Evolutionary conservation across 345 rosid species (phyloP).

Genomic region (Eucalyptus grandis): DNA sequence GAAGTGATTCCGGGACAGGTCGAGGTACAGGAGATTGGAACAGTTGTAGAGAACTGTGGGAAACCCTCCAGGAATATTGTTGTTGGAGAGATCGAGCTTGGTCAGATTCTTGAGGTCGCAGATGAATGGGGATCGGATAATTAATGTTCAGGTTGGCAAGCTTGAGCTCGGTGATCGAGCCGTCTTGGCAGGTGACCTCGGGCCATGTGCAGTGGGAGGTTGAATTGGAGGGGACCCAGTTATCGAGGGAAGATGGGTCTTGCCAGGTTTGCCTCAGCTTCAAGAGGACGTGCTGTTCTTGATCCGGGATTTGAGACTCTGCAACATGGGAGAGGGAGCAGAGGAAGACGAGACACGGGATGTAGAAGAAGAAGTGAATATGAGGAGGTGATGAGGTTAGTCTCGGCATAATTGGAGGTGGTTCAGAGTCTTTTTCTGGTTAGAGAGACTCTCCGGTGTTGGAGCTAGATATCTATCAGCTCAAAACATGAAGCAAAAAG

Average conservation of each 20-base stretch:
- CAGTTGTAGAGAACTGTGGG: constrained; percentile 12
- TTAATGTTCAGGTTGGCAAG: constrained; percentile 5
- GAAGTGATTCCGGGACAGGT: constrained; percentile 35
- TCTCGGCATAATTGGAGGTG: no score
- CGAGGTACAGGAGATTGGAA: constrained; percentile 28
- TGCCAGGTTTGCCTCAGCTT: constrained; percentile 30
- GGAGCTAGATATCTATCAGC: no score
- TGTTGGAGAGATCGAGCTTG: constrained; percentile 6
- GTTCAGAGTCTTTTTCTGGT: no score
- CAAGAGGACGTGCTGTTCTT: constrained; percentile 7
- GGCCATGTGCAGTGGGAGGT: constrained; percentile 45
- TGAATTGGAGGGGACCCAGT: constrained; percentile 15
- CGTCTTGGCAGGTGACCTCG: constrained; percentile 20
- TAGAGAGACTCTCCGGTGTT: no score
- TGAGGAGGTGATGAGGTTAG: no score
- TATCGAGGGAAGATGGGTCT: constrained; percentile 11
- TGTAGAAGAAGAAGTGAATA: neutral
- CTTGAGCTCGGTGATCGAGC: constrained; percentile 11
- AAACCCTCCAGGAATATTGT: fast-evolving
- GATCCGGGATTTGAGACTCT: neutral
- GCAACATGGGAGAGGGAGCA: neutral
- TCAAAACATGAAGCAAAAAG: no score
- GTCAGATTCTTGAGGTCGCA: constrained; percentile 12
- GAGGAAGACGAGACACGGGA: neutral
- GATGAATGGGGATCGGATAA: constrained; percentile 27